Base-by-base conservation (phyloP, 345 rosid genomes). In the Kandelia obovata region DNA sequence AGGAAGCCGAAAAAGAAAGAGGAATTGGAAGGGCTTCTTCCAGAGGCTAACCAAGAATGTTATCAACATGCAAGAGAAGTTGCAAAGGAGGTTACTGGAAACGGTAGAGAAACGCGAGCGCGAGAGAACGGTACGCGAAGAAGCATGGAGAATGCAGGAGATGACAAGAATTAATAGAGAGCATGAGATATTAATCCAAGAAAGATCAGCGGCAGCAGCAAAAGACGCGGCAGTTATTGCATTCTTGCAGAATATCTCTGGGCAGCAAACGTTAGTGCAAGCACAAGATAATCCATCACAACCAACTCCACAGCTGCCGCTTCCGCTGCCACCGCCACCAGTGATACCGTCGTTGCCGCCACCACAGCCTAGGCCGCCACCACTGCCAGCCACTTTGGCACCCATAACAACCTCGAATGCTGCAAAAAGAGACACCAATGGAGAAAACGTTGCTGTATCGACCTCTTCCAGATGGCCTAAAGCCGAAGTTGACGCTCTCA, bases 401-500 rank as follows among this genome's bases (percentile, higher is more conserved):
- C 49, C 73, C 4, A 19, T 10, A 19, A 17, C 53, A 30, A 49
- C 23, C 31, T 34, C 7, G 39, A 55, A 46, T 39, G 30, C 51
- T 32, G 9, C 58, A 26, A 65, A 17, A 58, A 35, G 52, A 61
- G 71, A 65, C 51, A 46, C 75, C 30, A 60, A 84, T 49, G 57
- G 51, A 49, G 78, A 75, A 62, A 70, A 67, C 27, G 35, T 64
- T 68, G 61, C 58, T 75, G 75, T 78, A 66, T 23, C 83, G 49
- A 83, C 88, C 59, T 76, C 90, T 34, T 89, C 98, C 4, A 71
- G 97, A 53, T 93, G 98, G 98, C 98, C 98, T 32, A 93, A 86
- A 78, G 86, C 75, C 2, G 97, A 93, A 69, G 84, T 88, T 28
- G 84, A 88, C 53, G 97, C 91, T 6, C 83, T 93, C 69, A 93